Base-by-base conservation (phyloP, 1,139 yeast species). In the Zygosaccharomyces sapae region DNA sequence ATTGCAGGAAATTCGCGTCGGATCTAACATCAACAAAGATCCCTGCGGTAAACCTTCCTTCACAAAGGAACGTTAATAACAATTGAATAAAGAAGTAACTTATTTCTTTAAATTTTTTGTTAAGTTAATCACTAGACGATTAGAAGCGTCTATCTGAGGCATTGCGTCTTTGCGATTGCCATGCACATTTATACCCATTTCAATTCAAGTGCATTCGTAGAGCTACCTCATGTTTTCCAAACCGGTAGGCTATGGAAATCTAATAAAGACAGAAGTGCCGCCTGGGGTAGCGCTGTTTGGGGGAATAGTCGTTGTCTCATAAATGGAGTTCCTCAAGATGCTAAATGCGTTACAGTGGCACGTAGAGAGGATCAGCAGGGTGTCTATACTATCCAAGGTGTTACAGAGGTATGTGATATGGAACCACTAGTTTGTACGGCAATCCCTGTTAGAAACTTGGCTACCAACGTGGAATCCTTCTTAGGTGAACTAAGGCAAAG, bases 371-470 rank as follows among this genome's bases (percentile, higher is more conserved):
- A 38, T 27, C 41, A 38, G 20, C 34, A 33, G 34, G 33, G 44
- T 36, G 36, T 42, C 18, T 39, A 33, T 30, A 33, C 7, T 6
- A 37, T 46, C 5, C 43, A 24, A 20, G 49, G 52, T 19, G 48
- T 49, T 13, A 46, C 52, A n/a, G 50, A 49, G 43, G 41, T 45
- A 44, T 47, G 48, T 43, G 41, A 46, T 35, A 18, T 29, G n/a
- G 52, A 49, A 33, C 43, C 52, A 12, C 37, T 44, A 31, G 41
- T 38, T 13, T 49, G 44, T 8, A 33, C 38, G 10, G 30, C 46
- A 12, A 38, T 41, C 18, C 46, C 49, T 10, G 25, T 46, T 13
- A 24, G 19, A 33, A 12, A 39, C 8, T 9, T 12, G 12, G 16
- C 36, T 16, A 16, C 43, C 9, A 24, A 42, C 10, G 38, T 24